Evolutionary conservation across 2,329 filamentous ascomycete species (phyloP), one percentile per base, ranked within the genome.

Genomic region (Aspergillus floridensis): DNA sequence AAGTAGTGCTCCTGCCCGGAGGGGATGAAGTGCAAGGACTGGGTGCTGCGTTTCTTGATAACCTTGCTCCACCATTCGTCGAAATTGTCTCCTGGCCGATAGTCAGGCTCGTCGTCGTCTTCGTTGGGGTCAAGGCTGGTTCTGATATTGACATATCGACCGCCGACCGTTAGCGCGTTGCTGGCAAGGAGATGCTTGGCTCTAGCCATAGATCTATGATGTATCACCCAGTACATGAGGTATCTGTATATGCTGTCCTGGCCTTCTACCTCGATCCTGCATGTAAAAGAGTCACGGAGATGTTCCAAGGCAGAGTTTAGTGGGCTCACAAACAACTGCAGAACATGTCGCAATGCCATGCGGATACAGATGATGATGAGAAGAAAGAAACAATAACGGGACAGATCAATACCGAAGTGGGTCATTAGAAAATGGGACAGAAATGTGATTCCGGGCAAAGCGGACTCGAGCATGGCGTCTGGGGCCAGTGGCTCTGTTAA

Each of bases 371-470:
- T 46, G 6, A 75, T 78, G 47, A 80, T 73, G 16, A 76, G 41
- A 22, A 80, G 65, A 80, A 66, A 21, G 73, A 73, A 11, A 75
- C 62, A 6, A 76, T 75, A 41, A 82, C 77, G 55, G 79, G 65
- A 46, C 80, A 63, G 31, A 77, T 82, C 80, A 54, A 83, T 72
- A 11, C 79, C 77, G 24, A 81, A 70, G 6, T 72, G 62, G 5
- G 74, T 71, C 8, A 71, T 68, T 24, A 79, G 67, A 58, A 79
- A 75, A 47, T 75, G 73, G 3, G 78, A 79, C 32, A 81, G 72
- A 46, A 80, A 63, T 49, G 76, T 72, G 68, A 82, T 82, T 14
- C 80, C 80, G 4, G 81, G 80, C 38, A 82, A 75, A 12, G 82
- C 67, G 4, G 76, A 70, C 53, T 82, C 79, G 21, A 83, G 72